Evolutionary conservation across 2,329 filamentous ascomycete genomes (phyloP), one percentile per base, ranked within the genome.

Genomic region (Coleophoma crateriformis): DNA sequence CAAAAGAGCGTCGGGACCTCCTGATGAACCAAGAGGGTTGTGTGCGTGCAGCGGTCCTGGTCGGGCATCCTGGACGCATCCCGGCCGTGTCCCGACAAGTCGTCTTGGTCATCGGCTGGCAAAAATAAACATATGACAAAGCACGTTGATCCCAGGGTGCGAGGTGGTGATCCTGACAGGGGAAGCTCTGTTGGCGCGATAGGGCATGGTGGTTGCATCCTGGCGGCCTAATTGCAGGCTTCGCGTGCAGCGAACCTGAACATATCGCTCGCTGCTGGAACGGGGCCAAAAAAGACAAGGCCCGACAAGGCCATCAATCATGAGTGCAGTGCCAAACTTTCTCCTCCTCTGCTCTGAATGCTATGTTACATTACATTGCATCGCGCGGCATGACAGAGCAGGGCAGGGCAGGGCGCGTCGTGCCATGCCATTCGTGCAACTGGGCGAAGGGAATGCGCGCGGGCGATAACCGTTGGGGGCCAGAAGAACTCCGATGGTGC

Each of bases 111-210:
- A 59, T 56, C 52, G 34, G 37, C 19, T 45, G 17, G 39, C 50
- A 52, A 57, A 57, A 60, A 61, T 59, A 61, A 57, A 62, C 53
- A 50, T 58, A 57, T 62, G 50, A 61, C 54, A 54, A 61, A 62
- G 58, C 58, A 56, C 54, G 53, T 60, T 27, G 27, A 27, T 27
- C 27, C 27, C 6, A 27, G 27, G 27, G 27, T 27, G 7, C 6
- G 27, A 27, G 6, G 54, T 47, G 47, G 22, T 72, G 70, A 38
- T 14, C 35, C 14, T 17, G 7, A 38, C 35, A 38, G 35, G 35
- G 35, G 35, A 19, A 38, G 35, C 35, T 17, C 35, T n/a, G 14
- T 13, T 14, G 35, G 15, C 4, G 15, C 15, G 14, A 13, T 17
- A 38, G 35, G 35, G 35, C 27, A 17, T 38, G 35, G 13, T 17